Conservation (phyloP, 495 filamentous ascomycete species). For the Neurospora hispaniola region DNA sequence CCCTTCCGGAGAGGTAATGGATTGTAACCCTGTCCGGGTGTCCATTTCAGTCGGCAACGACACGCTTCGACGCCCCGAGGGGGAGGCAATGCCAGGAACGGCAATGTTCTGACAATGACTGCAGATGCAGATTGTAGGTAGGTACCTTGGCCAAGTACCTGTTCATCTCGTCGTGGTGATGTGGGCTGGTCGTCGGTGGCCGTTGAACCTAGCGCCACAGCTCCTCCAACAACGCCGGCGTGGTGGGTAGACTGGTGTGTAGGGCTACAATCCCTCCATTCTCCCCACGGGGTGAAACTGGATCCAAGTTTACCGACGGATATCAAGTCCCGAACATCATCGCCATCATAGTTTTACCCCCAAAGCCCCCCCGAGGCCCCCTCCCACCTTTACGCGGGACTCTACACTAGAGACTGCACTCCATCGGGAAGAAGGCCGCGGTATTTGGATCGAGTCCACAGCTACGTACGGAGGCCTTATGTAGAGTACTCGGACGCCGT, state of each 20-base stretch:
- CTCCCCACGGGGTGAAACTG: background rate
- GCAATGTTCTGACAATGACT: background rate
- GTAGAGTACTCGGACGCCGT: background rate
- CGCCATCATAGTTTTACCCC: background rate
- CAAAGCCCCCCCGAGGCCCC: background rate
- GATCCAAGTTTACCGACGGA: background rate
- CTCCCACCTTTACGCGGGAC: background rate
- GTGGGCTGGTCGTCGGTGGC: background rate
- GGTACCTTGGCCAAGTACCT: background rate
- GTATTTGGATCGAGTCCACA: background rate
- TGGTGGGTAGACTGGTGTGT: background rate
- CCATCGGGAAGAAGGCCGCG: background rate
- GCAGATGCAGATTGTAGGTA: background rate
- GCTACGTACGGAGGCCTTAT: background rate
- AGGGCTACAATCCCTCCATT: background rate
- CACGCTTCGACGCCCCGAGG: background rate
- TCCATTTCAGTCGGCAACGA: background rate
- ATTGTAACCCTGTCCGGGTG: background rate
- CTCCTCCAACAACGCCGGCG: background rate
- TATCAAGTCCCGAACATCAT: background rate
- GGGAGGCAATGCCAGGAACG: background rate
- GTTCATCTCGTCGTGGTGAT: background rate
- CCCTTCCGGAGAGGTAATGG: background rate
- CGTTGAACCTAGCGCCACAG: background rate
- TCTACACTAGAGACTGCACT: background rate